Conservation (phyloP, 345 rosid species). For the Syzygium aromaticum region DNA sequence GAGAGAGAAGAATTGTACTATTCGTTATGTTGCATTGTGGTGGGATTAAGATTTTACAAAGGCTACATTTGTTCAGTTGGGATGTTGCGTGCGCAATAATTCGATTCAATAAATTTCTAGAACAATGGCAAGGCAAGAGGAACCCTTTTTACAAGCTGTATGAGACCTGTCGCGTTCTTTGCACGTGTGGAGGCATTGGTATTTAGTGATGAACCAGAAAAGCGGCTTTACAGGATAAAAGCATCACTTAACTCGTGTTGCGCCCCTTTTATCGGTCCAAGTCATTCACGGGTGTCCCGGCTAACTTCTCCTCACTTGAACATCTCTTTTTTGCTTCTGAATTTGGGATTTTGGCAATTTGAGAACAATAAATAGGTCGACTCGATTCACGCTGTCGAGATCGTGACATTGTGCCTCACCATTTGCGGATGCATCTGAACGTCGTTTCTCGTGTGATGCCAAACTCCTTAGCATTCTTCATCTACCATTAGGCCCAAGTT, state of each 20-base stretch:
- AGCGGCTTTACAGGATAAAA: not conserved
- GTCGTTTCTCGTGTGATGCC: not conserved
- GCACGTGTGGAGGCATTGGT: not conserved
- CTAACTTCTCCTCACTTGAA: not conserved
- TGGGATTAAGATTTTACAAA: not conserved
- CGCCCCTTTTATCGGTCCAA: not conserved
- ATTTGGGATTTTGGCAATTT: not conserved
- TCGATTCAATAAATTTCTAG: not conserved
- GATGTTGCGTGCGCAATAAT: not conserved
- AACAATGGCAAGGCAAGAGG: not conserved
- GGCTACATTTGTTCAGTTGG: not conserved
- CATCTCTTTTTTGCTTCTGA: not conserved
- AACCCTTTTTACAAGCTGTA: not conserved
- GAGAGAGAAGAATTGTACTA: not conserved
- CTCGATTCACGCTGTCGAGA: not conserved
- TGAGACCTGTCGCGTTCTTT: not conserved
- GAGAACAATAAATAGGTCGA: not conserved
- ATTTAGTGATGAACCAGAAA: not conserved
- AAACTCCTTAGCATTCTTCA: not conserved
- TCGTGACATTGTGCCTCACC: not conserved
- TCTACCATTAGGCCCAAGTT: not conserved
- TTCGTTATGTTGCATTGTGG: not conserved
- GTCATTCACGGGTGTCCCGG: not conserved
- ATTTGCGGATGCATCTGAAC: not conserved
- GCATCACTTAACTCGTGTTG: not conserved